Conservation (phyloP, 2,329 filamentous ascomycete genomes). For the Falciphora oryzae region DNA sequence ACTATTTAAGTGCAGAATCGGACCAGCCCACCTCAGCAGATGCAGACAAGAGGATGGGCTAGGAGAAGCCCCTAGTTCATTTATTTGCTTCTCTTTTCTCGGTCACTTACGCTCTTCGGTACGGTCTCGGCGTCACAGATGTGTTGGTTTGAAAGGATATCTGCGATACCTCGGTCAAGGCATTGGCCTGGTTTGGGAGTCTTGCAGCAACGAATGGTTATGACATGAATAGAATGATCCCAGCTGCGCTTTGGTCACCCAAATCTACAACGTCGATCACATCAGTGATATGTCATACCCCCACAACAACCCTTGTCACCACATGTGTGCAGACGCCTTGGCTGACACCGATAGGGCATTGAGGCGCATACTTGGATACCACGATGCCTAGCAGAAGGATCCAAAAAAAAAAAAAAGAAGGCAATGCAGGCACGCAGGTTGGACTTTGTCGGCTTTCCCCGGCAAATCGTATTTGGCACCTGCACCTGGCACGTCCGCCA, state of each 20-base stretch:
- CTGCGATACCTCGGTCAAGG: not conserved
- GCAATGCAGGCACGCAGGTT: no score
- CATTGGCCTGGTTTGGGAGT: not conserved
- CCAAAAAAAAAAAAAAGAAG: no score
- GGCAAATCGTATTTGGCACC: no score
- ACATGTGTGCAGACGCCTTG: not conserved
- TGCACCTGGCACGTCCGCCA: no score
- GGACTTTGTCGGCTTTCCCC: no score
- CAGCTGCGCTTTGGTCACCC: no score
- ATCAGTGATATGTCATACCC: not conserved
- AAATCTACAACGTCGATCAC: no score
- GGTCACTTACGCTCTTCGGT: not conserved
- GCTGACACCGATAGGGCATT: not conserved
- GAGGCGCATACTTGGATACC: no score
- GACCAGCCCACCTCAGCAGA: conserved; percentile 49
- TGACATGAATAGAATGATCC: not conserved
- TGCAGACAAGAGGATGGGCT: conserved; percentile 40
- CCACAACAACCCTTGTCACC: not conserved
- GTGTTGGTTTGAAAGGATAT: not conserved
- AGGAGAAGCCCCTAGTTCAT: not conserved
- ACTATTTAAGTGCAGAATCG: conserved; percentile 76
- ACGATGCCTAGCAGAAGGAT: no score
- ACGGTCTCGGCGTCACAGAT: not conserved
- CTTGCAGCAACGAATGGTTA: not conserved
- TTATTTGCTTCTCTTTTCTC: not conserved